Percentiles rank a stretch among this genome's conserved stretches.
Conservation (phyloP, 352 stramenopile genomes). For the Blastocystis sp. region DNA sequence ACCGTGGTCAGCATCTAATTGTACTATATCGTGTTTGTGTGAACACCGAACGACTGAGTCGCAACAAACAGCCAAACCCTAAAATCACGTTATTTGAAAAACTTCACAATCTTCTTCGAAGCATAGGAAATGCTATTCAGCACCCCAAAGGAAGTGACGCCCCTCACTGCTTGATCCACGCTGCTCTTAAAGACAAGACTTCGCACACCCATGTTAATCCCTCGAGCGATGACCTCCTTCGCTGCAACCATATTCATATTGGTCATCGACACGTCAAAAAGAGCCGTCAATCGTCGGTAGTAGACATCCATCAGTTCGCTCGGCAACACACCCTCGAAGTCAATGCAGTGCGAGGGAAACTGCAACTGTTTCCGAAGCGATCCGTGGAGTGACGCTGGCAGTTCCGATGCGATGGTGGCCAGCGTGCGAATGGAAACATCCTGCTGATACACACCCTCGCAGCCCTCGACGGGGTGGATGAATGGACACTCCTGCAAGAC, state of each 20-base stretch:
- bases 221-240: neutral
- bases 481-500: neutral
- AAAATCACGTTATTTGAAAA: neutral
- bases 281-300: neutral
- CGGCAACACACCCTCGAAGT: neutral
- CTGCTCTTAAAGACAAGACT: conserved; percentile 15
- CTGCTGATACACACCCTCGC: neutral
- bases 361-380: neutral
- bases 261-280: neutral
- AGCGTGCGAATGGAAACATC: conserved; percentile 24
- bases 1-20: neutral
- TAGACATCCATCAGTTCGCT: neutral
- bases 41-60: too few relatives aligned
- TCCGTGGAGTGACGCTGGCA: neutral
- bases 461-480: neutral
- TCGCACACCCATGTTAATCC: conserved; percentile 6
- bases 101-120: conserved; percentile 57
- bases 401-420: neutral
- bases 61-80: neutral
- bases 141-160: conserved; percentile 45
- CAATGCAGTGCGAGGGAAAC: neutral
- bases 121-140: conserved; percentile 53
- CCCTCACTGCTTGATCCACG: conserved; percentile 20
- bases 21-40: neutral
- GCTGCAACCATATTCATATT: conserved; percentile 19